Evolutionary conservation across 2,329 filamentous ascomycete species (phyloP).

Genomic region (Fusarium devonianum): DNA sequence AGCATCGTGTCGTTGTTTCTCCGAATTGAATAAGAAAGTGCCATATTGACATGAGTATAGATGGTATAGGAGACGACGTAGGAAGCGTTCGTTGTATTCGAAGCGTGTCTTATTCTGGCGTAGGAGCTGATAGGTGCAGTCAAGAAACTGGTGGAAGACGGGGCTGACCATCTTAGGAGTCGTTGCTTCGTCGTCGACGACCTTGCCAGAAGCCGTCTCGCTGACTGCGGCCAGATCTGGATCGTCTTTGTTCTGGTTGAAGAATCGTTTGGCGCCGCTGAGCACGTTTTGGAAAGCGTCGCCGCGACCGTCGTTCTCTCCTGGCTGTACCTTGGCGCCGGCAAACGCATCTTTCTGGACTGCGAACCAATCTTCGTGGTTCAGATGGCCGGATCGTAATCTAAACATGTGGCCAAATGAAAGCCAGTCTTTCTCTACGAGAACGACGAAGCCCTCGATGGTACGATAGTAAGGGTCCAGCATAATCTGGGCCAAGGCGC

Average conservation of each 20-base stretch:
- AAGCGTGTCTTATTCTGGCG: slow-evolving; percentile 88
- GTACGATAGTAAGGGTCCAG: slow-evolving; percentile 96
- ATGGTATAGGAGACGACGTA: slow-evolving; percentile 89
- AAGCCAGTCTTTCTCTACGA: slow-evolving; percentile 97
- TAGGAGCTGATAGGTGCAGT: slow-evolving; percentile 89
- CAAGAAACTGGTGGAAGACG: slow-evolving; percentile 97
- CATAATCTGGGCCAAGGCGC: slow-evolving; percentile 89
- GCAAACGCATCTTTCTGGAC: slow-evolving; percentile 82
- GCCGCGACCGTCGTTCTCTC: slow-evolving; percentile 65
- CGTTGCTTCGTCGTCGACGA: slow-evolving; percentile 70
- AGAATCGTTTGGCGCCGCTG: slow-evolving; percentile 89
- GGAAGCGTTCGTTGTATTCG: slow-evolving; percentile 94
- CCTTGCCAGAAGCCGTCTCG: slow-evolving; percentile 50
- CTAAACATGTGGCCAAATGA: slow-evolving; percentile 99
- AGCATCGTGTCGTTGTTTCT: slow-evolving; percentile 82
- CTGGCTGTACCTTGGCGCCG: slow-evolving; percentile 67
- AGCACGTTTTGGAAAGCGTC: slow-evolving; percentile 88
- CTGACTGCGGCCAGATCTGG: slow-evolving; percentile 66
- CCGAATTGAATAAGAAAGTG: slow-evolving; percentile 94
- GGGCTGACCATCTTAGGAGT: slow-evolving; percentile 91
- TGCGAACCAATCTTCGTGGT: slow-evolving; percentile 92
- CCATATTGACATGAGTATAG: slow-evolving; percentile 96
- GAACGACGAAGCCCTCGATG: slow-evolving; percentile 89
- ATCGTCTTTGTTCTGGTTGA: slow-evolving; percentile 71
- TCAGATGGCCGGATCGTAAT: slow-evolving; percentile 85